Conservation (phyloP, 2,329 filamentous ascomycete species). For the Botrytis aclada region DNA sequence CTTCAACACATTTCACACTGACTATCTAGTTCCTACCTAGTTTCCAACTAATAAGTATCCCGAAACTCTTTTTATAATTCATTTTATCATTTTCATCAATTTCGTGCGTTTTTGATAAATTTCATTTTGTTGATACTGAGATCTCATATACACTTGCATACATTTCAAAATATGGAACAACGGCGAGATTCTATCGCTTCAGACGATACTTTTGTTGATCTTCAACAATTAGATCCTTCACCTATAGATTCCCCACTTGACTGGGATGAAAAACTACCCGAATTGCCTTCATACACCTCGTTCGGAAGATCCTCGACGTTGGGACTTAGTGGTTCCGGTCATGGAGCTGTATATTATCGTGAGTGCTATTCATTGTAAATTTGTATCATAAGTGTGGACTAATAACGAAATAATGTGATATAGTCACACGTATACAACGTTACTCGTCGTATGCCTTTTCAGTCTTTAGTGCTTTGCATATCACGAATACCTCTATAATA, state of each 20-base stretch:
- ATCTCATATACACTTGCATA: neutral
- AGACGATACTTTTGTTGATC: conserved; percentile 57
- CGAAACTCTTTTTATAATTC: neutral
- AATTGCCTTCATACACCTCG: conserved; percentile 42
- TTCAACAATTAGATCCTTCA: conserved; percentile 77
- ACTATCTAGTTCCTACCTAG: neutral
- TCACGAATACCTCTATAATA: conserved; percentile 78
- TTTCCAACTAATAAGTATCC: neutral
- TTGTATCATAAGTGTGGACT: neutral
- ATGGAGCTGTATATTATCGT: conserved; percentile 75
- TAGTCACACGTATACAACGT: conserved; percentile 74
- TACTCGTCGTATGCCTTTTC: conserved; percentile 86
- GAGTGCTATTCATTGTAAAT: conserved; percentile 37
- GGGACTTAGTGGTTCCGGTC: conserved; percentile 60
- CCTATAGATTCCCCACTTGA: conserved; percentile 61
- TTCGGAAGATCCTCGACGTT: conserved; percentile 40
- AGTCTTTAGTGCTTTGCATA: conserved; percentile 72
- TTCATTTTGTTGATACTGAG: neutral
- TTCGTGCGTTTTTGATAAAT: neutral
- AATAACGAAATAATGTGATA: neutral
- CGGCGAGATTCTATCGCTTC: conserved; percentile 44
- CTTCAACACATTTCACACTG: conserved; percentile 19
- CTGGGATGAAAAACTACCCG: conserved; percentile 45
- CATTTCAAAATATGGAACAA: neutral
- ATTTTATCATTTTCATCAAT: neutral